Conservation (phyloP, 2,329 filamentous ascomycete species). For the Myriangium duriaei region DNA sequence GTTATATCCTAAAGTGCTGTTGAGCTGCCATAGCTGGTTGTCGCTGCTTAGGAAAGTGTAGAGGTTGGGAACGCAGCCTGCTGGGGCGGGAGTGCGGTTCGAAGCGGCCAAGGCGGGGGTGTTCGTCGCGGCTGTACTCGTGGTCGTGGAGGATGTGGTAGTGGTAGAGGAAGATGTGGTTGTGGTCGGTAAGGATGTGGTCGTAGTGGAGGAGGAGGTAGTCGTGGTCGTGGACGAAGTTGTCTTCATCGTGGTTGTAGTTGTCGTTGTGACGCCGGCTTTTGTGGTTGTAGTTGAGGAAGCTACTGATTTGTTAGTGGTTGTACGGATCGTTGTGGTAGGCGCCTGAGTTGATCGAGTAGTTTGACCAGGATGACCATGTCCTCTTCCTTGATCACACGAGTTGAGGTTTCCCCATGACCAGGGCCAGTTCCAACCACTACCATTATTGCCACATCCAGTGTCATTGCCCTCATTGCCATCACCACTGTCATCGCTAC, state of each 20-base stretch:
- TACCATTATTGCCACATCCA: no score
- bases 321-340: no score
- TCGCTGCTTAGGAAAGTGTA: background rate
- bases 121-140: background rate
- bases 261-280: background rate
- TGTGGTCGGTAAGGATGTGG: background rate
- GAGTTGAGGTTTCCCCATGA: no score
- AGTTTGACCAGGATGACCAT: no score
- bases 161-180: background rate
- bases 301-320: no score
- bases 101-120: background rate
- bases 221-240: no score
- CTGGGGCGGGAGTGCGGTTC: background rate
- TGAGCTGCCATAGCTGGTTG: constrained; percentile 1
- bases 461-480: no score
- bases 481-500: no score
- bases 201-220: background rate
- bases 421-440: no score
- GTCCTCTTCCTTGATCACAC: no score
- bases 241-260: no score
- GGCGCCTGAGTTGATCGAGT: no score
- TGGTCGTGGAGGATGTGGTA: background rate
- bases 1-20: background rate
- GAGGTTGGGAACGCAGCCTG: background rate
- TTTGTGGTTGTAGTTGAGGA: background rate